Evolutionary conservation across 176 grass and related monocot genomes (phyloP).

Genomic region (Themeda triandra): DNA sequence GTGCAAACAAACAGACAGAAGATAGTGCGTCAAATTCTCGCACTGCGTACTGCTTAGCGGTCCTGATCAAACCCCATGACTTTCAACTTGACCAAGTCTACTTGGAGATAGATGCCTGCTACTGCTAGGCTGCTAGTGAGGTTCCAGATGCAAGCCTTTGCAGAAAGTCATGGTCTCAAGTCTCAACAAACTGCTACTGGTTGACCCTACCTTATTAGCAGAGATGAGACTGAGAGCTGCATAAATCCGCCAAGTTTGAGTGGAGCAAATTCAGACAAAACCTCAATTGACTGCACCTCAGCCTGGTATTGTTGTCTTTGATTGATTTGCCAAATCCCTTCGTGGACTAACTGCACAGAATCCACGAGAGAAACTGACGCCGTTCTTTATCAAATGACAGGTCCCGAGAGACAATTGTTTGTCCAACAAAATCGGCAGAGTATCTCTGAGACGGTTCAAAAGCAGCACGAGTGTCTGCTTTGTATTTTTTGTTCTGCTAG

Average conservation of each 20-base stretch:
- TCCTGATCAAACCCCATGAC: constrained; percentile 19
- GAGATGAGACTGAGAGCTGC: neutral
- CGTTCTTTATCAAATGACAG: neutral
- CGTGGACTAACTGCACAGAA: neutral
- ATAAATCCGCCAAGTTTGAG: neutral
- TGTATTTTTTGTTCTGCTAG: neutral
- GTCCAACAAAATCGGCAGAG: neutral
- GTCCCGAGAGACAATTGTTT: neutral
- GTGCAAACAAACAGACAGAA: neutral
- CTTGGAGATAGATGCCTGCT: neutral
- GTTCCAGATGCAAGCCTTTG: neutral
- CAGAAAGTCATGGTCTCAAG: constrained; percentile 29
- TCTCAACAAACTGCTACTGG: neutral
- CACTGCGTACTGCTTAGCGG: neutral
- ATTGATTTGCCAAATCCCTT: neutral
- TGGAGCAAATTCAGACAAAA: neutral
- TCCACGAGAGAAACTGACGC: neutral
- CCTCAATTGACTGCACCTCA: neutral
- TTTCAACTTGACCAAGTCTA: constrained; percentile 21
- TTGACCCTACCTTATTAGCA: neutral
- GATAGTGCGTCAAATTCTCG: neutral
- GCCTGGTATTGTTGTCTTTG: no score
- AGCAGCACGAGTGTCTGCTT: neutral
- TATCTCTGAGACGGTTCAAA: neutral
- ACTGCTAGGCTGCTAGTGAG: neutral